These are phyloP conservation scores for Ophiostoma ips DNA, from an alignment of 2,329 filamentous ascomycete genomes.

Conservation along the genomic window DNA sequence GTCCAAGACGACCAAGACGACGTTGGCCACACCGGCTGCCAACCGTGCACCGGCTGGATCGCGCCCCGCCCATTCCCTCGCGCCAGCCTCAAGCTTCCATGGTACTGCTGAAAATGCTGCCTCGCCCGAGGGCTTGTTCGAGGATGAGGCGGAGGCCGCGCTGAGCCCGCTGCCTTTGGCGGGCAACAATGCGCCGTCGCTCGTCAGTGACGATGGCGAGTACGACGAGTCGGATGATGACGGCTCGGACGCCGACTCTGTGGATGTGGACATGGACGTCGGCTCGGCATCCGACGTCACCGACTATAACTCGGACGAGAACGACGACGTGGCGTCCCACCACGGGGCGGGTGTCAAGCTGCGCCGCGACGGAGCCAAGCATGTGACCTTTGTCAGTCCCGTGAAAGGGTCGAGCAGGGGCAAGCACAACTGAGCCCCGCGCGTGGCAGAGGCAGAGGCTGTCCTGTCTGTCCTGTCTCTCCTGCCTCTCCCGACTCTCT, in stretches of 20 bases:
- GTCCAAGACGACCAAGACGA: neutral
- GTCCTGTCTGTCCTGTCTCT: neutral
- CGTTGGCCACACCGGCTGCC: conserved; percentile 16
- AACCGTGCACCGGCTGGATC: conserved; percentile 48
- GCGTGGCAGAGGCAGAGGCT: no score
- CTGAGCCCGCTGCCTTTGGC: conserved; percentile 55
- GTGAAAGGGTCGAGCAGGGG: conserved; percentile 28
- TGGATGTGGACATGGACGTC: conserved; percentile 44
- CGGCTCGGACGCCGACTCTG: conserved; percentile 45
- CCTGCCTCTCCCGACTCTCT: no score
- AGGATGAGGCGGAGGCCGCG: conserved; percentile 39
- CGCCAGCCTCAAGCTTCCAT: conserved; percentile 15
- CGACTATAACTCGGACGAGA: conserved; percentile 48
- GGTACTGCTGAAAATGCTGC: conserved; percentile 2
- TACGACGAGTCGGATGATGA: conserved; percentile 61
- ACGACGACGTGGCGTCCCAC: conserved; percentile 26
- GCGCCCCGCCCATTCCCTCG: conserved; percentile 28
- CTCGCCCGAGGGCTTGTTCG: conserved; percentile 22
- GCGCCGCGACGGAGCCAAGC: conserved; percentile 40
- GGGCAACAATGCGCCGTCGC: conserved; percentile 64
- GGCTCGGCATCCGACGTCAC: conserved; percentile 38
- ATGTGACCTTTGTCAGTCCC: conserved; percentile 41
- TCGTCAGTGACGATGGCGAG: conserved; percentile 70
- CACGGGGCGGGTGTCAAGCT: conserved; percentile 31
- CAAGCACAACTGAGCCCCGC: conserved; percentile 19